Evolutionary conservation across 768 basidiomycete species (phyloP).

Genomic region (Suillus luteus): DNA sequence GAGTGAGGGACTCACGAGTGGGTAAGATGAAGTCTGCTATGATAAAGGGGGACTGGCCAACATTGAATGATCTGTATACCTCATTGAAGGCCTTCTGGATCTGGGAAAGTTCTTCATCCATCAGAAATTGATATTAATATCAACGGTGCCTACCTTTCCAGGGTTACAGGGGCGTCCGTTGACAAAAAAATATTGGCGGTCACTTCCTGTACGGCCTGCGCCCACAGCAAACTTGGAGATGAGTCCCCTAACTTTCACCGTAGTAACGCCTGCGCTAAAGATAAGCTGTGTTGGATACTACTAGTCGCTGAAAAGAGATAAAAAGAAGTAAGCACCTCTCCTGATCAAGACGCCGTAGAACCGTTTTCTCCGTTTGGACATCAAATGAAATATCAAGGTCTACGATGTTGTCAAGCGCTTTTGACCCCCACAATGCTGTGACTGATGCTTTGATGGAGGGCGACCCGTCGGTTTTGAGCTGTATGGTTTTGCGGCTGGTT

Average conservation of each 20-base stretch:
- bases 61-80: slow-evolving; percentile 82
- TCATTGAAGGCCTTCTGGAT: slow-evolving; percentile 92
- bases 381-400: slow-evolving; percentile 71
- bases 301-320: background rate
- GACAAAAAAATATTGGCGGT: slow-evolving; percentile 91
- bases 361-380: slow-evolving; percentile 62
- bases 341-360: slow-evolving; percentile 22
- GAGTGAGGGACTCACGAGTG: slow-evolving; percentile 50
- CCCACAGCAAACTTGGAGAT: slow-evolving; percentile 82
- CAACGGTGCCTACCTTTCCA: slow-evolving; percentile 52
- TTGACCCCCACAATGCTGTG: slow-evolving; percentile 82
- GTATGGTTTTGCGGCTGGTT: slow-evolving; percentile 59
- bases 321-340: slow-evolving; percentile 23
- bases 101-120: slow-evolving; percentile 37
- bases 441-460: slow-evolving; percentile 64
- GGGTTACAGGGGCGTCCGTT: slow-evolving; percentile 89
- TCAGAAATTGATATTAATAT: background rate
- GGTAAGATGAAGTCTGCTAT: slow-evolving; percentile 84
- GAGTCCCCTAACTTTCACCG: slow-evolving; percentile 69
- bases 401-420: slow-evolving; percentile 71
- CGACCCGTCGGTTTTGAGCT: slow-evolving; percentile 73
- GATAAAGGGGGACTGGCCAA: slow-evolving; percentile 75
- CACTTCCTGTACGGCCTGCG: slow-evolving; percentile 74
- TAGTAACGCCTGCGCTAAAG: slow-evolving; percentile 28
- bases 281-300: slow-evolving; percentile 8